A percentile compares a stretch with the other conserved stretches of the same genome.
These are phyloP conservation scores for Ogataea nonfermentans DNA, from an alignment of 805 yeast species.

Conservation along the genomic window DNA sequence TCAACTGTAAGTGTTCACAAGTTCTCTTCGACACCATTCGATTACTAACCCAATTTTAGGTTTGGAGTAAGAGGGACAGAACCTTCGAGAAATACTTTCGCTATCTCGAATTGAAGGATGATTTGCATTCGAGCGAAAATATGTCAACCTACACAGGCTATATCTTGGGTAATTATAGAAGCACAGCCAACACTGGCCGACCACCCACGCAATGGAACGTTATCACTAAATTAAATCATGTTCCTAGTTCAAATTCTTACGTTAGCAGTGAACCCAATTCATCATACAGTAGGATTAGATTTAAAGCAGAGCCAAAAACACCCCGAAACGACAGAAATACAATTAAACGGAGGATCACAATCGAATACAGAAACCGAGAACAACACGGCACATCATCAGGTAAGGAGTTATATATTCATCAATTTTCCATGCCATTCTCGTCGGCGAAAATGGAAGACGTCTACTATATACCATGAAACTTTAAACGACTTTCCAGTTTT, in stretches of 20 bases:
- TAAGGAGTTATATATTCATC: slow-evolving; percentile 1
- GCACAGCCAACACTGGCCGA: background rate
- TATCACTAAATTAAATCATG: no score
- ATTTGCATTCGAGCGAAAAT: background rate
- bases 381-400: background rate
- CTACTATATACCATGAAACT: slow-evolving; percentile 6
- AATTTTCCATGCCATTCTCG: slow-evolving; percentile 15
- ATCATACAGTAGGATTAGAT: no score
- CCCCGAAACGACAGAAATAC: background rate
- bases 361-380: background rate
- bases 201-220: background rate
- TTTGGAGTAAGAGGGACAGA: slow-evolving; percentile 9
- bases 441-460: slow-evolving; percentile 17
- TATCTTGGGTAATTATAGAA: background rate
- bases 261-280: no score
- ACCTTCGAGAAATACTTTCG: slow-evolving; percentile 10
- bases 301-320: no score
- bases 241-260: no score
- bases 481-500: slow-evolving; percentile 4
- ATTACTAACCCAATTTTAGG: slow-evolving; percentile 4
- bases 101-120: slow-evolving; percentile 11
- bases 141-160: no score
- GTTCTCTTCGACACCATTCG: background rate
- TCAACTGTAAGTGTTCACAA: slow-evolving; percentile 18
- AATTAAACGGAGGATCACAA: background rate